Evolutionary conservation across 495 filamentous ascomycete species (phyloP).

Genomic region (Hypoxylon intermedium): DNA sequence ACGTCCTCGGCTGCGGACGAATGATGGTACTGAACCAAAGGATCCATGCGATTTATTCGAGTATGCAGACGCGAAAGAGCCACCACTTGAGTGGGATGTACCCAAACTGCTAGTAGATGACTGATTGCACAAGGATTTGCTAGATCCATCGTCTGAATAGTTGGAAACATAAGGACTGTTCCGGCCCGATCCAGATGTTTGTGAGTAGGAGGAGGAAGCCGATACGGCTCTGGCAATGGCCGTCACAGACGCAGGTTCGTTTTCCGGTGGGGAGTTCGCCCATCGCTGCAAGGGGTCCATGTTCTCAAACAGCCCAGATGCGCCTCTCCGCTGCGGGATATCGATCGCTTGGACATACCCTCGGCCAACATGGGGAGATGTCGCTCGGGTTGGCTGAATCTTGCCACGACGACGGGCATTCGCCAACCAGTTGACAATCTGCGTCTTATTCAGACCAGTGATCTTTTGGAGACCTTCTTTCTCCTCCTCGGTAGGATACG

Average conservation of each 20-base stretch:
- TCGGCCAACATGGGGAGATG: slow-evolving; percentile 61
- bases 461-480: slow-evolving; percentile 73
- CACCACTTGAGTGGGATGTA: slow-evolving; percentile 70
- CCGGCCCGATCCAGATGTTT: slow-evolving; percentile 48
- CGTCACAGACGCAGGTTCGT: slow-evolving; percentile 81
- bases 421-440: slow-evolving; percentile 87
- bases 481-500: slow-evolving; percentile 82
- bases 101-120: slow-evolving; percentile 77
- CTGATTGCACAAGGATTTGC: slow-evolving; percentile 69
- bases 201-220: slow-evolving; percentile 59
- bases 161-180: slow-evolving; percentile 62
- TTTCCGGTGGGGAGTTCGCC: slow-evolving; percentile 83
- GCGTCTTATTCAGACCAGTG: slow-evolving; percentile 76
- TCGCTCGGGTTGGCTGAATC: slow-evolving; percentile 64
- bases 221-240: slow-evolving; percentile 81
- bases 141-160: slow-evolving; percentile 70
- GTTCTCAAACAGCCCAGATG: slow-evolving; percentile 60
- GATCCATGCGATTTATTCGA: slow-evolving; percentile 72
- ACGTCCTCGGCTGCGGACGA: slow-evolving; percentile 62
- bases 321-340: slow-evolving; percentile 63
- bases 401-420: slow-evolving; percentile 83
- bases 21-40: slow-evolving; percentile 69
- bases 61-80: slow-evolving; percentile 76
- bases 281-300: slow-evolving; percentile 87
- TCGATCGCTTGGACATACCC: slow-evolving; percentile 67